Evolutionary conservation across 2,329 filamentous ascomycete genomes (phyloP).

Genomic region (Colletotrichum lini): DNA sequence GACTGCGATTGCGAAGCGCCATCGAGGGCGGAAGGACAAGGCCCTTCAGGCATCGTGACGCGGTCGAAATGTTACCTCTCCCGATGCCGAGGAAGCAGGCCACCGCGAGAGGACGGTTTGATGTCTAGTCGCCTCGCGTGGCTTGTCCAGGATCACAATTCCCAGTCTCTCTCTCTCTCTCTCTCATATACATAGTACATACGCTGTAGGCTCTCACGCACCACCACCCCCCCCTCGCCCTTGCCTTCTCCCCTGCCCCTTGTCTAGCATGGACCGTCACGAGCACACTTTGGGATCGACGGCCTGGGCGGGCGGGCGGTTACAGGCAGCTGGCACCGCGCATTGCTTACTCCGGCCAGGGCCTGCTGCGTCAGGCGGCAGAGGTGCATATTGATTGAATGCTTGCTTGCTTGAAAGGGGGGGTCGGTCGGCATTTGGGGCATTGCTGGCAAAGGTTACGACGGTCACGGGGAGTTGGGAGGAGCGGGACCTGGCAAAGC

Average conservation of each 20-base stretch:
- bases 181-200: too few relatives aligned
- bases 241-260: neutral
- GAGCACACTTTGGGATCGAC: constrained; percentile 31
- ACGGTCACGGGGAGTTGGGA: neutral
- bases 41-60: neutral
- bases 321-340: constrained; percentile 30
- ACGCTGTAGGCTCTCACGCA: too few relatives aligned
- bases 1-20: constrained; percentile 27
- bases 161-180: constrained; percentile 8
- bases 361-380: constrained; percentile 27
- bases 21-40: too few relatives aligned
- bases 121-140: constrained; percentile 30
- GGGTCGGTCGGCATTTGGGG: neutral
- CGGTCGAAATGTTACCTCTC: constrained; percentile 13
- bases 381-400: constrained; percentile 15
- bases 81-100: neutral
- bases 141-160: constrained; percentile 13
- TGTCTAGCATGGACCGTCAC: constrained; percentile 29
- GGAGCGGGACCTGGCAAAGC: constrained; percentile 4
- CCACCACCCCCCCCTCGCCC: neutral
- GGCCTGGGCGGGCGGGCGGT: constrained; percentile 14
- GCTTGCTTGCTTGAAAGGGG: neutral
- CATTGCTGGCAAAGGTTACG: neutral
- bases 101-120: neutral
- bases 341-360: neutral